Conservation (phyloP, 2,329 filamentous ascomycete genomes). For the Pyrenochaeta sp. region DNA sequence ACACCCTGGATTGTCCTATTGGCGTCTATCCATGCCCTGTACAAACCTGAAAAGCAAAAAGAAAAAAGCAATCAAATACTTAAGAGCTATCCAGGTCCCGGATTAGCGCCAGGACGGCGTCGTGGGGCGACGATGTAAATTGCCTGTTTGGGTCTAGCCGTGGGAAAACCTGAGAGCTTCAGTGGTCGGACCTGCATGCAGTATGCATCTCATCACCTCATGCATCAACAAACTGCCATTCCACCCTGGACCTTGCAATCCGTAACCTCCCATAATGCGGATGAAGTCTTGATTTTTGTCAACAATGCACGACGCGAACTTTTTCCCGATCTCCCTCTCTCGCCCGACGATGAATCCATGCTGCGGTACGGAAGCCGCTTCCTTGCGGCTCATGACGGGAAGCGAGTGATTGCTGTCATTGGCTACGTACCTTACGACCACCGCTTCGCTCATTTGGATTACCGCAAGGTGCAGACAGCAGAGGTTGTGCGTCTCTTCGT, state of each 20-base stretch:
- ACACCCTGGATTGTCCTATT: no score
- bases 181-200: constrained; percentile 1
- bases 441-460: constrained; percentile 2
- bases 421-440: constrained; percentile 11
- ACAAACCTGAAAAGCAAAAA: no score
- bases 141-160: not conserved
- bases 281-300: constrained; percentile 8
- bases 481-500: constrained; percentile 25
- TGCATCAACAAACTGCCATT: constrained; percentile 1
- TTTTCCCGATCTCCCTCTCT: constrained; percentile 7
- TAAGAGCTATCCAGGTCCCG: not conserved
- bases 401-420: constrained; percentile 5
- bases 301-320: constrained; percentile 11
- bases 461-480: not conserved
- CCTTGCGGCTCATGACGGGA: constrained; percentile 4
- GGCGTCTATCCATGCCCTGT: no score
- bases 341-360: constrained; percentile 3
- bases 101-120: not conserved
- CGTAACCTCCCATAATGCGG: not conserved
- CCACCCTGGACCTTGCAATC: constrained; percentile 8
- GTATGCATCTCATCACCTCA: not conserved
- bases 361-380: constrained; percentile 6
- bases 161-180: not conserved
- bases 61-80: no score
- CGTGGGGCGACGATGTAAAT: not conserved